A percentile compares a stretch with the other conserved stretches of the same genome.
Evolutionary conservation across 2,329 filamentous ascomycete genomes (phyloP).

Genomic region (Aspergillus persii): DNA sequence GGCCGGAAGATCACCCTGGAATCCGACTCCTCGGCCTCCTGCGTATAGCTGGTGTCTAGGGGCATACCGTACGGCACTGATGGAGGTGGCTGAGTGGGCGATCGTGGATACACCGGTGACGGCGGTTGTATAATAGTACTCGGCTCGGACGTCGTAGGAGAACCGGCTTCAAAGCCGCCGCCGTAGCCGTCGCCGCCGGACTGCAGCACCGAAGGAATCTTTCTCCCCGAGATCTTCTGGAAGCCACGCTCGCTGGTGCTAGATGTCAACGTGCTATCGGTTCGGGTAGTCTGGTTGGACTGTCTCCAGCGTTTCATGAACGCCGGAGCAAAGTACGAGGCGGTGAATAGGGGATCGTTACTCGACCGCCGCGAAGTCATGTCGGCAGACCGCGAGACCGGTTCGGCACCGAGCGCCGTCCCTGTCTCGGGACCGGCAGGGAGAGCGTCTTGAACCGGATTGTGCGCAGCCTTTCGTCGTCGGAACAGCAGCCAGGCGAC

Average conservation of each 20-base stretch:
- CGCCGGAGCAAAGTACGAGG: constrained; percentile 36
- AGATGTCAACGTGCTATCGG: constrained; percentile 34
- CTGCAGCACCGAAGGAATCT: constrained; percentile 47
- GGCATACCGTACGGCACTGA: constrained; percentile 30
- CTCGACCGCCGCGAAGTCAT: constrained; percentile 41
- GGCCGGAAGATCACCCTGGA: constrained; percentile 40
- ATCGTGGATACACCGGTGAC: constrained; percentile 24
- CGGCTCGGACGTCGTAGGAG: constrained; percentile 28
- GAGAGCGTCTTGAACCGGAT: constrained; percentile 19
- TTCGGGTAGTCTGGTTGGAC: constrained; percentile 35
- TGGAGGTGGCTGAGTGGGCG: constrained; percentile 26
- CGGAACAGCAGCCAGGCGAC: constrained; percentile 33
- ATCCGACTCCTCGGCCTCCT: constrained; percentile 28
- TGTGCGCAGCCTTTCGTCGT: constrained; percentile 42
- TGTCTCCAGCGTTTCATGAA: constrained; percentile 43
- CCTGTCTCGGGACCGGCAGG: constrained; percentile 24
- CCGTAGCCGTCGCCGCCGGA: constrained; percentile 49
- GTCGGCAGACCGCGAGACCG: constrained; percentile 19
- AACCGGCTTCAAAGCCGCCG: constrained; percentile 31
- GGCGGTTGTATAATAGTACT: constrained; percentile 22
- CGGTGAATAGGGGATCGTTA: constrained; percentile 37
- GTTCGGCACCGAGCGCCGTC: constrained; percentile 11
- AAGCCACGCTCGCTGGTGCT: constrained; percentile 47
- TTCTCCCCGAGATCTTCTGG: constrained; percentile 50
- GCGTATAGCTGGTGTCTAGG: constrained; percentile 31